A percentile compares a stretch with the other conserved stretches of the same genome.
Conservation (phyloP, 345 rosid species). For the Citrus sp. region DNA sequence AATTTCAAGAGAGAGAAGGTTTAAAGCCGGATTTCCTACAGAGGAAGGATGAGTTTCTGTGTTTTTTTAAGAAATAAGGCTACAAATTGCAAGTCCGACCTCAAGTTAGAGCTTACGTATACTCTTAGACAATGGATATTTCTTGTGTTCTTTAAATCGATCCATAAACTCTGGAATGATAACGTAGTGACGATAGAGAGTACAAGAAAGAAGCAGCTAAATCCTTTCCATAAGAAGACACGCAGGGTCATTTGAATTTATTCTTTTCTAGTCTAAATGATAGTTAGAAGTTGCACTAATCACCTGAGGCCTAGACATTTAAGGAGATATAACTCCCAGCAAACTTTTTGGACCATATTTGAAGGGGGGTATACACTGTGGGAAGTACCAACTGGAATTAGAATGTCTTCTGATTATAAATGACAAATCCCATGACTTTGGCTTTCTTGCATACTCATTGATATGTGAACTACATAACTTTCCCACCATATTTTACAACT, state of each 20-base stretch:
- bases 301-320: not conserved
- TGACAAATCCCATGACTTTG: not conserved
- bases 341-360: not conserved
- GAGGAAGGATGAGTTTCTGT: not conserved
- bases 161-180: not conserved
- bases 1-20: not conserved
- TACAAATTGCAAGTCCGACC: not conserved
- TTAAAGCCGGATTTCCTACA: not conserved
- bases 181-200: not conserved
- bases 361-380: not conserved
- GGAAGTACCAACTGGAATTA: not conserved
- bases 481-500: not conserved
- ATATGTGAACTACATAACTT: not conserved
- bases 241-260: too few species aligned
- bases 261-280: not conserved
- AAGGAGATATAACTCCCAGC: not conserved
- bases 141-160: not conserved
- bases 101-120: too few species aligned
- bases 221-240: not conserved
- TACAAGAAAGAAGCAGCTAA: not conserved
- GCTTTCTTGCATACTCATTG: too few species aligned
- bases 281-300: not conserved
- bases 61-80: not conserved
- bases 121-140: not conserved
- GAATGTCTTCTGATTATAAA: not conserved